A percentile compares a stretch with the other conserved stretches of the same genome.
phyloP scores from a whole-genome alignment of 2,329 filamentous ascomycete genomes.

The Pestalotiopsis sp. region DNA sequence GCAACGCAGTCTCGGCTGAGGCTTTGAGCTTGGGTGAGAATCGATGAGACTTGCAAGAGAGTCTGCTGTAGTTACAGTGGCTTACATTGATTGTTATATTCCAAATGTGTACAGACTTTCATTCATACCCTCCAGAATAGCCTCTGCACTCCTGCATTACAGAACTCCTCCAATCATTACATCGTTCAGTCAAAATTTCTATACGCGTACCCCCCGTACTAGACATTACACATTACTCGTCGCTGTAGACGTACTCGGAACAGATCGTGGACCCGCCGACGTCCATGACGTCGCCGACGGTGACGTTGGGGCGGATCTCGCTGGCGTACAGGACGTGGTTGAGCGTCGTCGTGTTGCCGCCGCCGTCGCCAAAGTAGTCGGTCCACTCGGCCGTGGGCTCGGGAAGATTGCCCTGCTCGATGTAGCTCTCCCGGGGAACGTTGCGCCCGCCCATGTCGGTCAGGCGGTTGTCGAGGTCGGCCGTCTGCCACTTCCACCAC shows the following conservation, averaged over 20 bases:
- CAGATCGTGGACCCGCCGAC: constrained; percentile 18
- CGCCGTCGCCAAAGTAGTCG: constrained; percentile 16
- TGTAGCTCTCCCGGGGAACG: constrained; percentile 10
- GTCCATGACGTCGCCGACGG: constrained; percentile 23
- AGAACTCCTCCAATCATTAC: neutral
- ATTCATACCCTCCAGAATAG: neutral
- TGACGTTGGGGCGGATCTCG: constrained; percentile 35
- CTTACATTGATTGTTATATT: too few species aligned
- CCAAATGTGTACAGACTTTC: neutral
- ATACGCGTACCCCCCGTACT: neutral
- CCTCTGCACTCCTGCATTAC: neutral
- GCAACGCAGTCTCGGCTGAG: too few species aligned
- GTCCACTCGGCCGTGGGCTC: constrained; percentile 12
- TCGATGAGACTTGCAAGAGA: too few species aligned
- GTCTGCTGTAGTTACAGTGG: too few species aligned
- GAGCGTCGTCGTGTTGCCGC: constrained; percentile 4
- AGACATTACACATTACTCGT: neutral
- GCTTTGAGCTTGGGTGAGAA: too few species aligned
- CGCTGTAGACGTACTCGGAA: constrained; percentile 20
- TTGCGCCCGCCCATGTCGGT: constrained; percentile 26
- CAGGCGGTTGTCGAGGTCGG: constrained; percentile 23
- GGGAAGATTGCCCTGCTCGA: neutral
- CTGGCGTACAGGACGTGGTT: neutral
- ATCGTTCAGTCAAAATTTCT: neutral
- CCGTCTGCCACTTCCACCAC: constrained; percentile 32